phyloP scores from a whole-genome alignment of 2,329 filamentous ascomycete species.

The Elsinoe perseae region DNA sequence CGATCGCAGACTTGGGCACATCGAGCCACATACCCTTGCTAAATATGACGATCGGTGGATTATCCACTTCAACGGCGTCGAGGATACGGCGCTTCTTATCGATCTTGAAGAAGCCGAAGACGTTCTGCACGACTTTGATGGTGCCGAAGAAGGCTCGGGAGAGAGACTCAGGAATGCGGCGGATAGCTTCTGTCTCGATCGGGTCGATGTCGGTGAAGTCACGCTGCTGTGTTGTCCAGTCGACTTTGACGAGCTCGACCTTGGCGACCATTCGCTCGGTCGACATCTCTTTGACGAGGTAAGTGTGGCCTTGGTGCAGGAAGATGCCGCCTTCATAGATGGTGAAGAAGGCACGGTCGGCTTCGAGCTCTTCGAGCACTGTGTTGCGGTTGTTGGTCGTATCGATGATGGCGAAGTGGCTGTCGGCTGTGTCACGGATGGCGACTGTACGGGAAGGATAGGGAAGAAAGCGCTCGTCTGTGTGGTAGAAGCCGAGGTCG shows the following conservation, averaged over 20 bases:
- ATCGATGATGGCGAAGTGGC: conserved; percentile 92
- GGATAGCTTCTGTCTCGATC: conserved; percentile 80
- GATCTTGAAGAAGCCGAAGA: conserved; percentile 97
- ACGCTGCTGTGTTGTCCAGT: conserved; percentile 89
- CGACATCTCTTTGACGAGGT: conserved; percentile 81
- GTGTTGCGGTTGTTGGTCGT: conserved; percentile 72
- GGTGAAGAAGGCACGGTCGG: conserved; percentile 88
- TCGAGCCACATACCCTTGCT: conserved; percentile 95
- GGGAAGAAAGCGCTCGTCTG: conserved; percentile 79
- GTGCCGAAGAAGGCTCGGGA: conserved; percentile 75
- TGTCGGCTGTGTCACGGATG: conserved; percentile 81
- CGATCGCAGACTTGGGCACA: conserved; percentile 68
- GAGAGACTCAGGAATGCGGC: conserved; percentile 55
- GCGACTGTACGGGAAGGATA: conserved; percentile 73
- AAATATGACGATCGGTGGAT: conserved; percentile 76
- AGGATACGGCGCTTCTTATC: conserved; percentile 77
- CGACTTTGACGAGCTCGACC: conserved; percentile 81
- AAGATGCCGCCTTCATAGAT: conserved; percentile 97
- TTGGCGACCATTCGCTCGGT: conserved; percentile 74
- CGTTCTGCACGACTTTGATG: conserved; percentile 77
- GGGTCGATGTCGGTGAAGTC: conserved; percentile 94
- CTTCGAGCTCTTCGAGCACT: conserved; percentile 92
- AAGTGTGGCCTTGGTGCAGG: conserved; percentile 88
- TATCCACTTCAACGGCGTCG: conserved; percentile 87
- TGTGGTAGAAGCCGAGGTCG: conserved; percentile 76